phyloP scores from a whole-genome alignment of 2,329 filamentous ascomycete species.

The Fusarium staphyleae region DNA sequence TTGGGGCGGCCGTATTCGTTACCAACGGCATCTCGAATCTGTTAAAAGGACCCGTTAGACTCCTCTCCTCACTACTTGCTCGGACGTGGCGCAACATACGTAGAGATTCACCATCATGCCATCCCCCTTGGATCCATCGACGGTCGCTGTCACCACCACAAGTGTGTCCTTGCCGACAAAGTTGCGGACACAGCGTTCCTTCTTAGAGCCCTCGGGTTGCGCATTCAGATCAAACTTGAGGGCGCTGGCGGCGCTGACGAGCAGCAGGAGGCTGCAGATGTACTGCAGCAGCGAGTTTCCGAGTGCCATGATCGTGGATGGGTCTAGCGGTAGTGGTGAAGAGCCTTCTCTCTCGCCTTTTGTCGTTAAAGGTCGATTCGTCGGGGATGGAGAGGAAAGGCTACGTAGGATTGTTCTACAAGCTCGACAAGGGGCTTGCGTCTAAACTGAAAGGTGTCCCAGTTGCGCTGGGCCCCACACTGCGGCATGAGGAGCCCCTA shows the following conservation, averaged over 20 bases:
- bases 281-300: constrained; percentile 62
- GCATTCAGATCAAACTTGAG: constrained; percentile 94
- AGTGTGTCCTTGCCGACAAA: constrained; percentile 92
- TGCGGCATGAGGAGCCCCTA: constrained; percentile 16
- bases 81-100: constrained; percentile 61
- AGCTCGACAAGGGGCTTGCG: constrained; percentile 28
- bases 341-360: constrained; percentile 20
- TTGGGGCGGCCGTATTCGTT: constrained; percentile 95
- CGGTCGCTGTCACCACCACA: constrained; percentile 91
- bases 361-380: constrained; percentile 1
- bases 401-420: constrained; percentile 36
- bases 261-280: constrained; percentile 64
- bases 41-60: constrained; percentile 23
- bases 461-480: constrained; percentile 38
- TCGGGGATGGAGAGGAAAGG: constrained; percentile 29
- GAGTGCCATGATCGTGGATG: constrained; percentile 53
- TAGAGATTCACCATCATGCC: constrained; percentile 94
- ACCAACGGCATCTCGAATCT: constrained; percentile 95
- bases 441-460: constrained; percentile 46
- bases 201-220: constrained; percentile 63
- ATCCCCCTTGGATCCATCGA: constrained; percentile 87
- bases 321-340: constrained; percentile 5
- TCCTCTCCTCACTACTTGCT: constrained; percentile 2
- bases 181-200: constrained; percentile 93
- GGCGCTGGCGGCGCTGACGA: constrained; percentile 65